Conservation (phyloP, 495 filamentous ascomycete species). For the Penicillium salamii region DNA sequence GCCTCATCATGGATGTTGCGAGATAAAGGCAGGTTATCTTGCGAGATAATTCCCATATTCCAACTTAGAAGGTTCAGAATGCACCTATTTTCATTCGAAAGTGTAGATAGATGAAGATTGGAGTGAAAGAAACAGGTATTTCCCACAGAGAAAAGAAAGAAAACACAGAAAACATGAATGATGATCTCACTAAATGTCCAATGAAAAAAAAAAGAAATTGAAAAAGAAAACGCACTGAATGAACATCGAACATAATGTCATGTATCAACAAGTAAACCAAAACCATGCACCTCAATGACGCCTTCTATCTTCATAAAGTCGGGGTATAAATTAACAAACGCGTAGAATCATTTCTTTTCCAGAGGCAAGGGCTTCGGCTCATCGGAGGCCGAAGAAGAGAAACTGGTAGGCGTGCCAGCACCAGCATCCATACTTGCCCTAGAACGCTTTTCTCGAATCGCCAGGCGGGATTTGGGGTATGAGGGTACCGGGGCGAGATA, state of each 20-base stretch:
- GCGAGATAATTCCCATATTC: too few species aligned
- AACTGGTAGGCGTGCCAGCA: conserved; percentile 33
- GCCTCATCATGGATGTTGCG: too few species aligned
- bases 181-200: too few species aligned
- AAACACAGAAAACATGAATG: too few species aligned
- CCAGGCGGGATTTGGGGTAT: conserved; percentile 37
- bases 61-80: too few species aligned
- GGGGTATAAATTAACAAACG: conserved; percentile 24
- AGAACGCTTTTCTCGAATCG: conserved; percentile 32
- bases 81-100: too few species aligned
- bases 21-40: too few species aligned
- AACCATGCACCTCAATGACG: conserved; percentile 12
- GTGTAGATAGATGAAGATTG: too few species aligned
- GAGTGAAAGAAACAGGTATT: too few species aligned
- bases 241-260: not conserved
- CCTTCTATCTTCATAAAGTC: conserved; percentile 17
- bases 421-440: conserved; percentile 33
- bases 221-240: too few species aligned
- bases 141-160: too few species aligned
- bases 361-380: conserved; percentile 18
- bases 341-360: conserved; percentile 19
- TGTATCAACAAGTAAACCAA: not conserved
- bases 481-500: conserved; percentile 58
- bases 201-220: too few species aligned
- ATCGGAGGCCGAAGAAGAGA: conserved; percentile 36